These are phyloP conservation scores for Sugiyamaella qingdaonensis DNA, from an alignment of 805 yeast species.

Conservation along the genomic window DNA sequence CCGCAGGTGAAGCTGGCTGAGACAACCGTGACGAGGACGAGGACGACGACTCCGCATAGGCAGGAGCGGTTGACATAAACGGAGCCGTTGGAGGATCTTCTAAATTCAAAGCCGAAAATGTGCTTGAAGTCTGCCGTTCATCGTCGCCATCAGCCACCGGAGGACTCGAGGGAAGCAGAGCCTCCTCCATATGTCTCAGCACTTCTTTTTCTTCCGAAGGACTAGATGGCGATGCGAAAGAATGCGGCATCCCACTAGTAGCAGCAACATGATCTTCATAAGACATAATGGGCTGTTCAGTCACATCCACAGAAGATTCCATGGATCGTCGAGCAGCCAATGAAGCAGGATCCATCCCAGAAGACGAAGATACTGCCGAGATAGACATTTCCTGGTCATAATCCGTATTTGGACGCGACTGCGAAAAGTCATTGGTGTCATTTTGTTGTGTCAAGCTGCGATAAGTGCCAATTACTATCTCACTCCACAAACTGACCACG, in stretches of 20 bases:
- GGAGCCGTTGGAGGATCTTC: constrained; percentile 6
- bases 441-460: constrained; percentile 29
- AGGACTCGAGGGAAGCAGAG: constrained; percentile 62
- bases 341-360: background rate
- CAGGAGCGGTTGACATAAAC: constrained; percentile 8
- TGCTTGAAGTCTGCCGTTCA: background rate
- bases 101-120: background rate
- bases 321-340: background rate
- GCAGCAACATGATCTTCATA: constrained; percentile 1
- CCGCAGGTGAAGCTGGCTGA: background rate
- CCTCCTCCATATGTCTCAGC: constrained; percentile 49
- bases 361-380: background rate
- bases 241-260: background rate
- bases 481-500: constrained; percentile 76
- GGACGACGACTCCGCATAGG: background rate
- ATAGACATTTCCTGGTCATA: background rate
- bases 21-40: background rate
- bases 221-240: background rate
- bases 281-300: background rate
- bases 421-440: background rate
- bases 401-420: background rate
- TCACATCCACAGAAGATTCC: background rate
- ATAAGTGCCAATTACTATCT: constrained; percentile 75
- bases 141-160: constrained; percentile 4
- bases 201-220: constrained; percentile 49